Percentiles rank a stretch among this genome's conserved stretches.
Conservation (phyloP, 2,329 filamentous ascomycete species). For the Verticillium isaacii region DNA sequence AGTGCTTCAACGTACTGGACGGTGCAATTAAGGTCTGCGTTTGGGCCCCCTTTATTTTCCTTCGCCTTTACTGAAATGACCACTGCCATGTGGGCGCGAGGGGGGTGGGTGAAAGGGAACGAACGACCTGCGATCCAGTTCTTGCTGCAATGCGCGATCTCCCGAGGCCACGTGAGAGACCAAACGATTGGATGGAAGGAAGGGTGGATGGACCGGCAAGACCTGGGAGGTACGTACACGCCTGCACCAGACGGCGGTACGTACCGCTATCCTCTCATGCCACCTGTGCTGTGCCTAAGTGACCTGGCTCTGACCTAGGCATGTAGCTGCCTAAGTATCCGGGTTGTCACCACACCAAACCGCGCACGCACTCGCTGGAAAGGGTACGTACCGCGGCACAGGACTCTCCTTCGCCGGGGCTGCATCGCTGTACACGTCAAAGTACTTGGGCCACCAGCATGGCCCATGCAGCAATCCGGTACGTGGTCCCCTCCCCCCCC, state of each 20-base stretch:
- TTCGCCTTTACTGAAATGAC: background rate
- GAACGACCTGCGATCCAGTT: conserved; percentile 3
- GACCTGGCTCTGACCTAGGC: background rate
- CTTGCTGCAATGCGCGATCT: conserved; percentile 13
- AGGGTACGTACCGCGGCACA: background rate
- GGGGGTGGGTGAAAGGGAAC: background rate
- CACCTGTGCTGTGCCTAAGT: background rate
- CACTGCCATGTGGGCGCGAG: background rate
- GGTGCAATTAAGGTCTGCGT: background rate
- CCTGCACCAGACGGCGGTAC: background rate
- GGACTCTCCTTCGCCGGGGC: background rate
- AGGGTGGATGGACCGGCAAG: background rate
- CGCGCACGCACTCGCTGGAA: background rate
- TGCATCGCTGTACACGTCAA: background rate
- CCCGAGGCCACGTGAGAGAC: conserved; percentile 10
- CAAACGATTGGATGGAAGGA: conserved; percentile 2
- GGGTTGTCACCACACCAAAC: too few species aligned
- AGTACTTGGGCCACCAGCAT: background rate
- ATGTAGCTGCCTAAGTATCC: background rate
- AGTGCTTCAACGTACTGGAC: too few species aligned
- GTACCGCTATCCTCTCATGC: too few species aligned
- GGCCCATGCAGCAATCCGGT: background rate
- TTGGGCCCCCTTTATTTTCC: background rate
- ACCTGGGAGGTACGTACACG: background rate
- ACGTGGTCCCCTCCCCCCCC: background rate